Conservation (phyloP, 2,329 filamentous ascomycete genomes). For the Eurotiales sp. region DNA sequence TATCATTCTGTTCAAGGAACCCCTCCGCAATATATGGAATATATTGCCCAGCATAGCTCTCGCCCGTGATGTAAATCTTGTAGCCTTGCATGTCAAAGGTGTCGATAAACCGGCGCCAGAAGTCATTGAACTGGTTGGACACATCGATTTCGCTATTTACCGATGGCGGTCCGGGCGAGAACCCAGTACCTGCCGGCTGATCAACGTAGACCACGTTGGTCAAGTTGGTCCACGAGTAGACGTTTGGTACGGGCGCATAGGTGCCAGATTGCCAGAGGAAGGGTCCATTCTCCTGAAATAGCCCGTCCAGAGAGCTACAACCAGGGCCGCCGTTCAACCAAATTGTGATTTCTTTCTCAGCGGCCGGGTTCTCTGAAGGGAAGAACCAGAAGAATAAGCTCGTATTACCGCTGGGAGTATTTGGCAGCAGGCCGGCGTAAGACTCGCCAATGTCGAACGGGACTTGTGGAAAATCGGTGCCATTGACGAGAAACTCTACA, state of each 20-base stretch:
- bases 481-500: constrained; percentile 13
- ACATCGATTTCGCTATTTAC: constrained; percentile 65
- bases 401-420: constrained; percentile 49
- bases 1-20: constrained; percentile 67
- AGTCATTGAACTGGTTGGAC: constrained; percentile 69
- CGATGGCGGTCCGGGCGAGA: constrained; percentile 60
- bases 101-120: constrained; percentile 48
- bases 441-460: constrained; percentile 32
- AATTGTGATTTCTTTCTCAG: constrained; percentile 29
- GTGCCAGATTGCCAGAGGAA: constrained; percentile 41
- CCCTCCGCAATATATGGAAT: constrained; percentile 69
- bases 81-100: constrained; percentile 64
- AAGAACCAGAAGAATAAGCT: constrained; percentile 67
- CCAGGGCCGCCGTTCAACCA: constrained; percentile 50
- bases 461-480: constrained; percentile 14
- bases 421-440: constrained; percentile 56
- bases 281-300: constrained; percentile 43
- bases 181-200: constrained; percentile 58
- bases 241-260: constrained; percentile 45
- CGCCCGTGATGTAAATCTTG: constrained; percentile 71
- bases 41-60: constrained; percentile 66
- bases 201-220: constrained; percentile 67
- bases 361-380: constrained; percentile 37
- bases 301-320: constrained; percentile 38
- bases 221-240: constrained; percentile 57